phyloP scores from a whole-genome alignment of 2,329 filamentous ascomycete genomes.

The Chaetomium sp. region DNA sequence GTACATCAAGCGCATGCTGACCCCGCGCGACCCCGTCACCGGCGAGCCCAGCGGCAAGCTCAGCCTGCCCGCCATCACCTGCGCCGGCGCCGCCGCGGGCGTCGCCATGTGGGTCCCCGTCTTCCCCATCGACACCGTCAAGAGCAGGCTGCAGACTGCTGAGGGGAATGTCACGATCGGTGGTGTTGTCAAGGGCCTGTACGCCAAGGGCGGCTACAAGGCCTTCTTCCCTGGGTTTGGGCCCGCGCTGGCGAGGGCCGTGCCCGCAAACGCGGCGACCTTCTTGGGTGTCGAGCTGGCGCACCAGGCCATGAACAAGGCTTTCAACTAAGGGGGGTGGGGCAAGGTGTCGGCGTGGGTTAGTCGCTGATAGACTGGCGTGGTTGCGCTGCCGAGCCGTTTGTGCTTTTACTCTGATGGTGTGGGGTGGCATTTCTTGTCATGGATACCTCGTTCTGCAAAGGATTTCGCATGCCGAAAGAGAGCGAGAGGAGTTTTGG shows the following conservation, averaged over 20 bases:
- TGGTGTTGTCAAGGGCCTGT: constrained; percentile 79
- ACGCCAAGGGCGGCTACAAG: constrained; percentile 77
- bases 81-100: constrained; percentile 85
- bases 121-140: constrained; percentile 96
- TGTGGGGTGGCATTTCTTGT: neutral
- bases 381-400: neutral
- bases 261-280: constrained; percentile 94
- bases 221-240: constrained; percentile 98
- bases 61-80: constrained; percentile 78
- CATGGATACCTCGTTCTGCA: constrained; percentile 20
- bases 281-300: constrained; percentile 86
- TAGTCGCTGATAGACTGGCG: constrained; percentile 1
- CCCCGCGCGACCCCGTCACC: constrained; percentile 73
- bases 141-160: constrained; percentile 88
- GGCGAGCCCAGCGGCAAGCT: constrained; percentile 76
- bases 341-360: constrained; percentile 15
- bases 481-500: constrained; percentile 22
- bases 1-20: constrained; percentile 85
- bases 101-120: constrained; percentile 99
- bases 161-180: constrained; percentile 81
- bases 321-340: constrained; percentile 50
- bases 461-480: constrained; percentile 12
- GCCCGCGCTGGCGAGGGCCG: constrained; percentile 86
- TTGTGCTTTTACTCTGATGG: neutral
- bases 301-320: constrained; percentile 78